Conservation (phyloP, 2,329 filamentous ascomycete genomes). For the Pyricularia grisea region DNA sequence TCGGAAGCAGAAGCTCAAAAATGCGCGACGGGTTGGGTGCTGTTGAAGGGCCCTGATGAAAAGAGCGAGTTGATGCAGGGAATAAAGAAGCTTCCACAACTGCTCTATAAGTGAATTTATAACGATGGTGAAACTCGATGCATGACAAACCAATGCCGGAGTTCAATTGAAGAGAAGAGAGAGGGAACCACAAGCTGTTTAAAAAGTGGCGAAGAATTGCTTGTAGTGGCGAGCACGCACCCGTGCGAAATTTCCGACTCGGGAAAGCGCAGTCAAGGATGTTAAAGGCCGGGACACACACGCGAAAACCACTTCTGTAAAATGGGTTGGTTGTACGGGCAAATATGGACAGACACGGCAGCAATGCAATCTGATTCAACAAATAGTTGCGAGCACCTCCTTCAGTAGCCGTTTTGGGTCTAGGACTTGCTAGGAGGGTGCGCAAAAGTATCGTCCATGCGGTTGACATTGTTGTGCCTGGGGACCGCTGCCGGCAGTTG, state of each 20-base stretch:
- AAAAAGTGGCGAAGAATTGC: not conserved
- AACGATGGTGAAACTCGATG: not conserved
- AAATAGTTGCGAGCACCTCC: not conserved
- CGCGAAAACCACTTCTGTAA: not conserved
- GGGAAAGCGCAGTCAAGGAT: not conserved
- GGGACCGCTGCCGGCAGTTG: not conserved
- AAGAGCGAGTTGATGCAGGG: not conserved
- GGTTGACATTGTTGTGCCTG: not conserved
- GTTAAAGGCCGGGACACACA: not conserved
- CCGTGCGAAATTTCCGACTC: not conserved
- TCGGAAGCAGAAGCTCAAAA: not conserved
- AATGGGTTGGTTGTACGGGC: not conserved
- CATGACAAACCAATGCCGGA: not conserved
- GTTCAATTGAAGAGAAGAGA: not conserved
- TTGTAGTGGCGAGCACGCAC: not conserved
- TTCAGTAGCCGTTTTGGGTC: not conserved
- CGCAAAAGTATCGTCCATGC: not conserved
- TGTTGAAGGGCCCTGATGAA: not conserved
- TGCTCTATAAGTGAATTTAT: not conserved
- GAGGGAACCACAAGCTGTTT: not conserved
- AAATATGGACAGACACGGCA: not conserved
- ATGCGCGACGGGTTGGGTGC: not conserved
- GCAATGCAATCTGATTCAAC: not conserved
- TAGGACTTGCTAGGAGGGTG: not conserved
- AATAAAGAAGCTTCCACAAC: not conserved